Percentiles rank a stretch among this genome's conserved stretches.
phyloP scores from a whole-genome alignment of 116 monocot species.

The Dioscorea cayenensis region DNA sequence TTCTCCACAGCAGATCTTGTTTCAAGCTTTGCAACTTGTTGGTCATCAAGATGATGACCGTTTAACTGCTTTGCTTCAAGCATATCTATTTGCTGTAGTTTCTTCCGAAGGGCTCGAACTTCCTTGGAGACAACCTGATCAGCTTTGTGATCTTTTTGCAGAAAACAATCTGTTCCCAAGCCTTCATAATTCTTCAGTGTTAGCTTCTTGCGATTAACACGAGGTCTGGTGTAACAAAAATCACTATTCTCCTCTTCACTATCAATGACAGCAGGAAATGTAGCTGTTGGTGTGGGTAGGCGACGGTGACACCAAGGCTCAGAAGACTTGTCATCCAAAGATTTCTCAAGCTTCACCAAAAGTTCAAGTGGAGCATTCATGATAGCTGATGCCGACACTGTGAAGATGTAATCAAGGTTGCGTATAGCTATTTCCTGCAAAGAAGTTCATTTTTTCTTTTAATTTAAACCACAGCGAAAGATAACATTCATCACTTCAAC shows the following conservation, averaged over 20 bases:
- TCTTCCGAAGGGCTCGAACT: slow-evolving; percentile 87
- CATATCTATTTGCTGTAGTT: slow-evolving; percentile 96
- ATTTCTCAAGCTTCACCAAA: slow-evolving; percentile 78
- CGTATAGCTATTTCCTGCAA: slow-evolving; percentile 79
- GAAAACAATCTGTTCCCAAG: slow-evolving; percentile 41
- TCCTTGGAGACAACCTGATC: slow-evolving; percentile 60
- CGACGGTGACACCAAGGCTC: slow-evolving; percentile 85
- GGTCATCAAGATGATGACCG: slow-evolving; percentile 84
- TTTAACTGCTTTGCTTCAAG: slow-evolving; percentile 66
- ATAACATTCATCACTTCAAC: neutral
- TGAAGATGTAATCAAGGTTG: slow-evolving; percentile 88
- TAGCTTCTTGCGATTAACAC: slow-evolving; percentile 24
- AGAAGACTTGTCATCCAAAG: slow-evolving; percentile 70
- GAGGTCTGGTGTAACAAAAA: slow-evolving; percentile 25
- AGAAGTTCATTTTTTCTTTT: neutral
- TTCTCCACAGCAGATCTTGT: slow-evolving; percentile 42
- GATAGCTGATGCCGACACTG: slow-evolving; percentile 51
- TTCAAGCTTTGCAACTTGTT: slow-evolving; percentile 83
- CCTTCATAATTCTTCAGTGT: slow-evolving; percentile 20
- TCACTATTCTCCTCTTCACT: slow-evolving; percentile 57
- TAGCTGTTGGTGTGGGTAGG: slow-evolving; percentile 84
- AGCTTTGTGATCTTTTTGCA: slow-evolving; percentile 29
- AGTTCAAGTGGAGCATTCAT: slow-evolving; percentile 65
- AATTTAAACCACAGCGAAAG: neutral
- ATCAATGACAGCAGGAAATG: slow-evolving; percentile 71